Percentiles rank a stretch among this genome's conserved stretches.
These are phyloP conservation scores for Gamsiella multidivaricata DNA, from an alignment of 192 early-diverging fungal genomes.

Conservation along the genomic window DNA sequence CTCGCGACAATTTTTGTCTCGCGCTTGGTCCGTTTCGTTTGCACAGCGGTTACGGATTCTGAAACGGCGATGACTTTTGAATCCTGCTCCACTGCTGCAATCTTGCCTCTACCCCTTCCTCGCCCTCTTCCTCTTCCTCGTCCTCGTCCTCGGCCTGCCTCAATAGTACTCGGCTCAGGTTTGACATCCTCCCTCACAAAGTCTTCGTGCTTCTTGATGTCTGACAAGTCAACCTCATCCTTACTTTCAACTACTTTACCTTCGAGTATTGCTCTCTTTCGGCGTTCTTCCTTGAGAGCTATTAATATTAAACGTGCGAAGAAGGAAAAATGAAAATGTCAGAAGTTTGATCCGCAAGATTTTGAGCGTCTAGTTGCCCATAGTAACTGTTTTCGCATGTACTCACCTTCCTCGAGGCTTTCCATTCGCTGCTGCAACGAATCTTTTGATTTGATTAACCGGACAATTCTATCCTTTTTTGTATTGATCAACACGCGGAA, in stretches of 20 bases:
- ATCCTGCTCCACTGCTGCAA: background rate
- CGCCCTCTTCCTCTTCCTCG: slow-evolving; percentile 22
- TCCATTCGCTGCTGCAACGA: slow-evolving; percentile 13
- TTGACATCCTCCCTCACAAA: background rate
- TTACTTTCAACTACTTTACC: slow-evolving; percentile 15
- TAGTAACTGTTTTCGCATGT: too few species aligned
- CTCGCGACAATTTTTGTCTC: background rate
- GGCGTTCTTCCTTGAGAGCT: slow-evolving; percentile 39
- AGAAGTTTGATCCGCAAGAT: too few species aligned
- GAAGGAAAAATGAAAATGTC: background rate
- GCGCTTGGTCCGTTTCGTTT: background rate
- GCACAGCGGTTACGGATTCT: background rate
- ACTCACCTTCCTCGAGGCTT: slow-evolving; percentile 22
- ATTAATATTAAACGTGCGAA: background rate
- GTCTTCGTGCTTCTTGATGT: slow-evolving; percentile 25
- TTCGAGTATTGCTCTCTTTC: slow-evolving; percentile 8
- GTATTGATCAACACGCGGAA: slow-evolving; percentile 35
- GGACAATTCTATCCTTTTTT: slow-evolving; percentile 35
- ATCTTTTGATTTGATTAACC: slow-evolving; percentile 5
- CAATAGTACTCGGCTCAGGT: background rate
- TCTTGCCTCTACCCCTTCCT: slow-evolving; percentile 5
- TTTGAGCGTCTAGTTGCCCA: too few species aligned
- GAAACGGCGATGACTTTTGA: background rate
- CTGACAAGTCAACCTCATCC: slow-evolving; percentile 1
- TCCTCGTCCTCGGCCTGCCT: slow-evolving; percentile 15